These are phyloP conservation scores for Xylariaceae sp. DNA, from an alignment of 2,329 filamentous ascomycete species.

Conservation along the genomic window DNA sequence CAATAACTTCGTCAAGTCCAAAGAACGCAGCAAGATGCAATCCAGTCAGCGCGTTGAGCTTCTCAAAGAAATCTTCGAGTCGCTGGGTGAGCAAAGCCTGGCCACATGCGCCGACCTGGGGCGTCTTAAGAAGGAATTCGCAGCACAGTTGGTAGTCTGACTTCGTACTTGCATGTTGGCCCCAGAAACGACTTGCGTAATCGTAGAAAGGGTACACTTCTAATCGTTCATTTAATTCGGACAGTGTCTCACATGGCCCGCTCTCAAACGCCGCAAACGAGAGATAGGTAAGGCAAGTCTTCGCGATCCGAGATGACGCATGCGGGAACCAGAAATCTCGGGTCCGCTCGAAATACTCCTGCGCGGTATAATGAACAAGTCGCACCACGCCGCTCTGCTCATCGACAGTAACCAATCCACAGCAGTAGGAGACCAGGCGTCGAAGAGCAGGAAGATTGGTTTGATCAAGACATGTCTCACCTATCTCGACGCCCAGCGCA, in stretches of 20 bases:
- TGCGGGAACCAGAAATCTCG: conserved; percentile 31
- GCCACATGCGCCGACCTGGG: conserved; percentile 5
- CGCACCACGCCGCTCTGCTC: conserved; percentile 37
- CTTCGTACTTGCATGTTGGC: not conserved
- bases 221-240: not conserved
- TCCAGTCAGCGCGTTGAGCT: not conserved
- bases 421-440: conserved; percentile 36
- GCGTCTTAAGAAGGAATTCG: conserved; percentile 1
- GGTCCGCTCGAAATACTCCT: conserved; percentile 39
- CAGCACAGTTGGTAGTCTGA: not conserved
- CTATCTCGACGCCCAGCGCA: conserved; percentile 33
- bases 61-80: not conserved
- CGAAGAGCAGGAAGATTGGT: conserved; percentile 34
- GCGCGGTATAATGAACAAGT: conserved; percentile 43
- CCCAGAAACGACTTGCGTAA: conserved; percentile 9
- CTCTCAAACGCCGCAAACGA: conserved; percentile 3
- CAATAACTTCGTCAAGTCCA: not conserved
- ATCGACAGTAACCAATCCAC: conserved; percentile 40
- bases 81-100: not conserved
- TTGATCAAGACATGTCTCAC: conserved; percentile 27
- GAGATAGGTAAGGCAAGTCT: conserved; percentile 8
- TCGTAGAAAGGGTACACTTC: conserved; percentile 5
- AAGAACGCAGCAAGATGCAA: conserved; percentile 6
- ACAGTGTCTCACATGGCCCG: not conserved
- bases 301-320: conserved; percentile 11